phyloP scores from a whole-genome alignment of 2,329 filamentous ascomycete species.

The Coniosporium tulheliwenetii region DNA sequence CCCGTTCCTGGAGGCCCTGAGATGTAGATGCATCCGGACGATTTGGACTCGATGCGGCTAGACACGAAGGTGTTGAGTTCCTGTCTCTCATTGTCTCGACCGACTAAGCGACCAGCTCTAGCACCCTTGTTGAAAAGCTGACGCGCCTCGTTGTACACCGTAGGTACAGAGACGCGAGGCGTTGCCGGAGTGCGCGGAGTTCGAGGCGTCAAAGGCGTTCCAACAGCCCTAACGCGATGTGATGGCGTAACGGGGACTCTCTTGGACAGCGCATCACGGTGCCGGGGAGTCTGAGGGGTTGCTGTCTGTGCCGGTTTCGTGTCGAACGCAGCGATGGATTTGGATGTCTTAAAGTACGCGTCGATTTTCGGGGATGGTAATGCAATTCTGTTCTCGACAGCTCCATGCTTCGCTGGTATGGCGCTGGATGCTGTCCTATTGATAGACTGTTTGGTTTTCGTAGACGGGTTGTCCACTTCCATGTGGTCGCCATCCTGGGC shows the following conservation, averaged over 20 bases:
- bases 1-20: slow-evolving; percentile 92
- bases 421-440: slow-evolving; percentile 9
- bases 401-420: slow-evolving; percentile 32
- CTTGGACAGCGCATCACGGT: slow-evolving; percentile 61
- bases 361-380: slow-evolving; percentile 31
- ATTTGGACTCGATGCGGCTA: slow-evolving; percentile 41
- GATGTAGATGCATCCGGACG: slow-evolving; percentile 77
- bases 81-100: slow-evolving; percentile 52
- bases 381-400: slow-evolving; percentile 23
- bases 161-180: slow-evolving; percentile 48
- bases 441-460: slow-evolving; percentile 8
- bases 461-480: slow-evolving; percentile 28
- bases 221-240: slow-evolving; percentile 65
- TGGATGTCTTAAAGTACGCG: slow-evolving; percentile 24
- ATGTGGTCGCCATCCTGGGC: slow-evolving; percentile 22
- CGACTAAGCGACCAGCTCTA: slow-evolving; percentile 59
- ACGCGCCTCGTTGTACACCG: slow-evolving; percentile 73
- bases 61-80: slow-evolving; percentile 57
- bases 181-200: slow-evolving; percentile 64
- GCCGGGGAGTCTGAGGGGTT: slow-evolving; percentile 57
- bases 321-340: slow-evolving; percentile 23
- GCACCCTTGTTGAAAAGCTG: slow-evolving; percentile 75
- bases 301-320: slow-evolving; percentile 14
- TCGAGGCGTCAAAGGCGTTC: slow-evolving; percentile 58
- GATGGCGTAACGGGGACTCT: slow-evolving; percentile 62